Conservation (phyloP, 2,329 filamentous ascomycete genomes). For the Verticillium nubilum region DNA sequence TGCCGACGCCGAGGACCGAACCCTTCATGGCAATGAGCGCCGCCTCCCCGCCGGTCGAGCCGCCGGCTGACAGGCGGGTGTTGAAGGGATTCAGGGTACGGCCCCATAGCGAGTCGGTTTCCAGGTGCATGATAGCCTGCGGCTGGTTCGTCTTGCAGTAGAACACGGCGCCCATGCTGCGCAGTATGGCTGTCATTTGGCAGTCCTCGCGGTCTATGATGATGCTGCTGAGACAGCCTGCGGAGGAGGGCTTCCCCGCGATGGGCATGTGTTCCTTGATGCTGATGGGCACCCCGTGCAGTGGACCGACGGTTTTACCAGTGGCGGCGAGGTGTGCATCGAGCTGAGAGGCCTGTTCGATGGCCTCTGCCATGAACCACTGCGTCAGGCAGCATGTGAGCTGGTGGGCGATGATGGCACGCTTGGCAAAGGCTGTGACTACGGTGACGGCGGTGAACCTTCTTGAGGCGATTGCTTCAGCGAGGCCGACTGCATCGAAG, state of each 20-base stretch:
- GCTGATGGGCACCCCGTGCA: conserved; percentile 46
- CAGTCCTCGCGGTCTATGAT: conserved; percentile 45
- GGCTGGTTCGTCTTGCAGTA: conserved; percentile 67
- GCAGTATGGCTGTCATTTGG: conserved; percentile 50
- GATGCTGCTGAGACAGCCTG: conserved; percentile 48
- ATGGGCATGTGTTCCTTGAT: conserved; percentile 46
- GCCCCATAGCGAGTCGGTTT: conserved; percentile 51
- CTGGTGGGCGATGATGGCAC: conserved; percentile 21
- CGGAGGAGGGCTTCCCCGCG: conserved; percentile 38
- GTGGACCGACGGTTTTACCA: conserved; percentile 42
- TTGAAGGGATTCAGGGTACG: conserved; percentile 54
- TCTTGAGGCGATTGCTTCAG: conserved; percentile 27
- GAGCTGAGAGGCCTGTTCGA: conserved; percentile 21
- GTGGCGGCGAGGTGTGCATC: conserved; percentile 28
- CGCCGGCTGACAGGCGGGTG: conserved; percentile 53
- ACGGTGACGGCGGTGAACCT: conserved; percentile 33
- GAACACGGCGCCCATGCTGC: conserved; percentile 54
- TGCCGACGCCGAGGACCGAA: conserved; percentile 31
- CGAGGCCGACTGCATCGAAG: conserved; percentile 35
- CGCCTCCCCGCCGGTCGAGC: conserved; percentile 54
- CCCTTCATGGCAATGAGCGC: conserved; percentile 33
- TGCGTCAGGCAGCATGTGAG: conserved; percentile 28
- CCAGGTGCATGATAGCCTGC: conserved; percentile 39
- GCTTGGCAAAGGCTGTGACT: conserved; percentile 22
- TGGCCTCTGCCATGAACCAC: conserved; percentile 36